Evolutionary conservation across 345 rosid species (phyloP).

Genomic region (Aquilaria yunnanensis): DNA sequence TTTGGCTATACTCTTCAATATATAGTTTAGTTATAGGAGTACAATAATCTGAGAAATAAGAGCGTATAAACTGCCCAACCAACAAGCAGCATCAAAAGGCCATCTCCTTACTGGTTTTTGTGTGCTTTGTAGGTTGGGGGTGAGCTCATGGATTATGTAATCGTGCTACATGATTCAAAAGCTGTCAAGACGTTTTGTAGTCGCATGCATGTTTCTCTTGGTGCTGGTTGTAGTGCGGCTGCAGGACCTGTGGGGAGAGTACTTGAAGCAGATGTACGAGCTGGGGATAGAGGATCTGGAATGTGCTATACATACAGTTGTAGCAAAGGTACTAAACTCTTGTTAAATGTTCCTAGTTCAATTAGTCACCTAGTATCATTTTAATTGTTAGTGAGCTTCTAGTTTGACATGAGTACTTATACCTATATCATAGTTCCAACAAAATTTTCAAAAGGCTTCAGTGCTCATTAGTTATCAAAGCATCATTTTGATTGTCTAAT

Average conservation of each 20-base stretch:
- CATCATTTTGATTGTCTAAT: too few species aligned
- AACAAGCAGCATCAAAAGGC: too few species aligned
- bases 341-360: neutral
- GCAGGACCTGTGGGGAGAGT: conserved; percentile 99
- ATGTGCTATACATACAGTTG: conserved; percentile 81
- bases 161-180: conserved; percentile 82
- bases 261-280: conserved; percentile 89
- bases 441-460: too few species aligned
- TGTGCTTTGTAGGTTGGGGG: conserved; percentile 63
- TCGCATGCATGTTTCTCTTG: conserved; percentile 91
- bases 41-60: too few species aligned
- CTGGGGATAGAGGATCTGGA: conserved; percentile 73
- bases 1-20: neutral
- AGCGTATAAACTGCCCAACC: too few species aligned
- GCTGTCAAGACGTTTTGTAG: conserved; percentile 97
- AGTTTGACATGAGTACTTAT: too few species aligned
- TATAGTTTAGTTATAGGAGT: neutral
- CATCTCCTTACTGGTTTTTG: neutral
- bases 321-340: conserved; percentile 62
- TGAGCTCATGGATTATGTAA: conserved; percentile 92
- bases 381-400: conserved; percentile 1
- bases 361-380: neutral
- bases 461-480: too few species aligned
- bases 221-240: conserved; percentile 98
- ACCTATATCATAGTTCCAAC: too few species aligned